Percentiles rank a stretch among this genome's conserved stretches.
phyloP scores from a whole-genome alignment of 2,329 filamentous ascomycete genomes.

The Stagonosporopsis cucurbitacearum region DNA sequence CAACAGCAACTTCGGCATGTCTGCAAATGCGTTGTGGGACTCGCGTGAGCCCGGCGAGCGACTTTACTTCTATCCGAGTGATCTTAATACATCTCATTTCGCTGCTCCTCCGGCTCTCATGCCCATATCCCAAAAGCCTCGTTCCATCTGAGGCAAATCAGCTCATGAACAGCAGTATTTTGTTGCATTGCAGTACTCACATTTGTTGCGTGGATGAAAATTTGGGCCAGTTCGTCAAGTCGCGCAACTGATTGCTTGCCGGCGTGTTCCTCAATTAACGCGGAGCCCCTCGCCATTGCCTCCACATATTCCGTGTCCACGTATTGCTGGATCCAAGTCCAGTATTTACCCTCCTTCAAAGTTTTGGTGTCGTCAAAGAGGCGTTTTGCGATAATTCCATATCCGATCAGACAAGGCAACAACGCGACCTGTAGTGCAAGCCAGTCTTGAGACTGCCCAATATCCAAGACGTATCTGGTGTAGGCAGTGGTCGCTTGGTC shows the following conservation, averaged over 20 bases:
- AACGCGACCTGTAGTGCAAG: constrained; percentile 84
- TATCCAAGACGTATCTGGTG: constrained; percentile 82
- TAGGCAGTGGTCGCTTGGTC: constrained; percentile 83
- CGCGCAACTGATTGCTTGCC: constrained; percentile 73
- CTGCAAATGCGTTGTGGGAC: neutral
- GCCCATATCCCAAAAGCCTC: constrained; percentile 77
- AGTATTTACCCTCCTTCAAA: constrained; percentile 69
- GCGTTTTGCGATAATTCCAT: constrained; percentile 77
- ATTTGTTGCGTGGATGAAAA: constrained; percentile 88
- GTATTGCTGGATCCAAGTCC: constrained; percentile 92
- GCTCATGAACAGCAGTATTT: constrained; percentile 8
- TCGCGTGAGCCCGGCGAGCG: neutral
- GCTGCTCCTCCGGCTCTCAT: constrained; percentile 29
- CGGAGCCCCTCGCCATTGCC: constrained; percentile 73
- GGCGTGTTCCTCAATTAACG: constrained; percentile 77
- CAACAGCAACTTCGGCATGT: neutral
- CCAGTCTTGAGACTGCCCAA: constrained; percentile 88
- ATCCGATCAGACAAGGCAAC: constrained; percentile 88
- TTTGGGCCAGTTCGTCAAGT: constrained; percentile 80
- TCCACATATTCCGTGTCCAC: constrained; percentile 77
- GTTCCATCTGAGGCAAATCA: constrained; percentile 66
- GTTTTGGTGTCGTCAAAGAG: constrained; percentile 69
- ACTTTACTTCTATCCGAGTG: neutral
- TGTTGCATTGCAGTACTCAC: constrained; percentile 54
- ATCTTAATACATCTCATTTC: neutral